Evolutionary conservation across 305 asterid genomes (phyloP).

Genomic region (Withania somnifera): DNA sequence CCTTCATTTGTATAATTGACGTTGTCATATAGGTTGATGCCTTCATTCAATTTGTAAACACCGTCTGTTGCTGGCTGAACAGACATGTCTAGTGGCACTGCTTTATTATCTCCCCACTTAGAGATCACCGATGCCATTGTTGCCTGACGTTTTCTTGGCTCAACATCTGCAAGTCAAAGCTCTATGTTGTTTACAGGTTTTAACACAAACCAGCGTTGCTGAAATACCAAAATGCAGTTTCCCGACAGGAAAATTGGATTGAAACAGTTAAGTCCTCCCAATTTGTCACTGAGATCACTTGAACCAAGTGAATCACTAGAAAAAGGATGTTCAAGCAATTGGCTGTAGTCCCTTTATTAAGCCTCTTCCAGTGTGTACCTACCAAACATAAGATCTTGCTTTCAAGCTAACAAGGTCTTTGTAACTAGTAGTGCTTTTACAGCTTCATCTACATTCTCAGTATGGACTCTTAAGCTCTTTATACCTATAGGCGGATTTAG

Average conservation of each 20-base stretch:
- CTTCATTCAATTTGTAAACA: background rate
- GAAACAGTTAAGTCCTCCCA: background rate
- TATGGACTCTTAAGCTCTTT: background rate
- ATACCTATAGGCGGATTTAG: background rate
- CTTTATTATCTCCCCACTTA: slow-evolving; percentile 6
- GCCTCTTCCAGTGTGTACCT: background rate
- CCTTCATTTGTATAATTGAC: slow-evolving; percentile 5
- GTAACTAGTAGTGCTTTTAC: background rate
- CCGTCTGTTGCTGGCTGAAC: background rate
- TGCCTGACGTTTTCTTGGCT: background rate
- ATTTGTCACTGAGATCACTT: background rate
- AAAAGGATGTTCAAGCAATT: background rate
- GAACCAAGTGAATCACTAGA: background rate
- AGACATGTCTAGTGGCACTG: background rate
- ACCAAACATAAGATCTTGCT: background rate
- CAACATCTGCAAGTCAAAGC: background rate
- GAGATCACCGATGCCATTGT: background rate
- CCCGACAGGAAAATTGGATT: background rate
- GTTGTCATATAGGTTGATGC: background rate
- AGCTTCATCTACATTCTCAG: background rate
- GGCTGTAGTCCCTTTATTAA: background rate
- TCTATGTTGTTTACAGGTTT: background rate
- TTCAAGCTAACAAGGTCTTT: background rate
- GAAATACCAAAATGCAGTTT: background rate
- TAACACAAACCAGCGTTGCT: background rate